These are phyloP conservation scores for Crithidia fasciculata DNA, from an alignment of 208 protist species.

Conservation along the genomic window DNA sequence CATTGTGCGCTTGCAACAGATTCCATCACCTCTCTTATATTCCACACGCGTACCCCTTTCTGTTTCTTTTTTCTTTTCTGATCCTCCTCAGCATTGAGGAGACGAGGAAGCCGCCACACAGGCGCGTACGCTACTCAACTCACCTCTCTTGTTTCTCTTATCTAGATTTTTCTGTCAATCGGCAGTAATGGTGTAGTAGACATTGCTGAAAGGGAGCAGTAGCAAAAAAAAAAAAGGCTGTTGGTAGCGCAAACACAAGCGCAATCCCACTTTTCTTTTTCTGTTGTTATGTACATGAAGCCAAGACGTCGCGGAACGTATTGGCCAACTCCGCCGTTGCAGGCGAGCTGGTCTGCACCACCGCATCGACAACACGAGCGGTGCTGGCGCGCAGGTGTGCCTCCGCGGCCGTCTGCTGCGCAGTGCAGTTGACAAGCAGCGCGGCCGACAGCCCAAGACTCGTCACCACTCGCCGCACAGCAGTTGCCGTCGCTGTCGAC, in stretches of 20 bases:
- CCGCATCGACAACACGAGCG: constrained; percentile 19
- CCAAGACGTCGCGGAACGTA: constrained; percentile 5
- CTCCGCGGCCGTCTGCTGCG: constrained; percentile 36
- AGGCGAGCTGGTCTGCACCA: constrained; percentile 11
- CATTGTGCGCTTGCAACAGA: no score
- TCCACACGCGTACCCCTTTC: no score
- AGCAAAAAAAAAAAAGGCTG: not conserved
- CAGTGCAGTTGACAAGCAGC: constrained; percentile 41
- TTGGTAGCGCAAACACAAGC: not conserved
- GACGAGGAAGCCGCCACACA: no score
- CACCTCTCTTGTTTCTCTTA: no score
- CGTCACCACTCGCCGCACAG: constrained; percentile 22
- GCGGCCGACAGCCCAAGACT: constrained; percentile 26
- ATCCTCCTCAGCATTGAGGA: no score
- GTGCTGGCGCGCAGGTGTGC: constrained; percentile 26
- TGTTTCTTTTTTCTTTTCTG: no score
- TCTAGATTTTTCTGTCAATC: no score
- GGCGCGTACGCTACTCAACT: no score
- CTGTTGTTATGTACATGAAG: constrained; percentile 5
- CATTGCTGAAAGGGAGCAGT: no score
- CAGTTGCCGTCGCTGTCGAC: not conserved
- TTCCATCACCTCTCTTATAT: no score
- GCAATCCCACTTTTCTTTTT: not conserved
- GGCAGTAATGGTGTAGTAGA: no score
- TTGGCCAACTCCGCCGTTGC: not conserved